Evolutionary conservation across 345 rosid genomes (phyloP), one percentile per base, ranked within the genome.

Genomic region (Barbarea vulgaris): DNA sequence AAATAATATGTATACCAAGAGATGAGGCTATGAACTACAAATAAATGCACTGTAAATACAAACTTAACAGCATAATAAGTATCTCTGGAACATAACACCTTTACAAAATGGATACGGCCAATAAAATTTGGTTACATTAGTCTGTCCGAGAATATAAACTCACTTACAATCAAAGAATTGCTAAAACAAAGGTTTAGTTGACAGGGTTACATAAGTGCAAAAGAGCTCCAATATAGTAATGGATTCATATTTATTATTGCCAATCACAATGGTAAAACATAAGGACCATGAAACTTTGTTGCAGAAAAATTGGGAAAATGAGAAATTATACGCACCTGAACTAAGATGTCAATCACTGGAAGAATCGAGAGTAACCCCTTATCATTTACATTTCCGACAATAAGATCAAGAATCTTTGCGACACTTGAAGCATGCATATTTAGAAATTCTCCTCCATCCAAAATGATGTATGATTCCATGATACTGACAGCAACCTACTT

Each of bases 371-470:
- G 87, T 73, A 95, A 82, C 54, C 99, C 99, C 74, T 77, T 82
- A 74, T 95, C 91, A 58, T 90, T 92, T 57, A 95, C 98, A 85
- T 90, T 95, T 81, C 93, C 99, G 50, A 95, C 90, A 69, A 95
- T 84, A 69, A 92, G 81, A 84, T 95, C 97, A 73, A 95, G 93
- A 81, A 95, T 87, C 77, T 87, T 92, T 62, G 98, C 96, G 51
- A 95, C 87, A 75, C 58, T 85, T 77, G 97, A 80, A 77, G 94
- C 89, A 75, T 95, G 96, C 83, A 87, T 73, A 57, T 81, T 89
- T 13, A 92, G 82, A 86, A 90, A 90, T 59, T 89, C 97, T 30
- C 84, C 84, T 80, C 93, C 97, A 69, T 90, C 97, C 87, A 92
- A 67, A 71, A 90, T 78, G 72, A 95, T 81, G 77, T 95, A 89